These are phyloP conservation scores for Diplodia corticola DNA, from an alignment of 2,329 filamentous ascomycete genomes.

Conservation along the genomic window DNA sequence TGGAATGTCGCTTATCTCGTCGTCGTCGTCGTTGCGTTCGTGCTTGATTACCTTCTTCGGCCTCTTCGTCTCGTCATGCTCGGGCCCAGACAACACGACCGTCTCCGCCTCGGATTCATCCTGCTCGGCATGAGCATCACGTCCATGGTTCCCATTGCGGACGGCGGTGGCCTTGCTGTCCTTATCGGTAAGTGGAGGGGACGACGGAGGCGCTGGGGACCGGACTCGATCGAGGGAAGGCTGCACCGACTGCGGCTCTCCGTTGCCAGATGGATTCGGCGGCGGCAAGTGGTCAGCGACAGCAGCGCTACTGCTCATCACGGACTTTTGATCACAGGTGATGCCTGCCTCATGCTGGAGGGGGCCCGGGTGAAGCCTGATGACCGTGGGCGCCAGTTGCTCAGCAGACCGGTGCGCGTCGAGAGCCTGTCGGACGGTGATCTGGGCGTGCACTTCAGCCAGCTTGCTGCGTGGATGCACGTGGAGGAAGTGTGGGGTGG, in stretches of 20 bases:
- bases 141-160: conserved; percentile 24
- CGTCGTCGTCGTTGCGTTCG: conserved; percentile 39
- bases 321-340: conserved; percentile 22
- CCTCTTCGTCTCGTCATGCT: conserved; percentile 22
- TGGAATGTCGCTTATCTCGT: conserved; percentile 25
- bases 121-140: conserved; percentile 31
- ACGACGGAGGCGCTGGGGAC: conserved; percentile 19
- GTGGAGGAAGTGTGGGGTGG: neutral
- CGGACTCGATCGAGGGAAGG: conserved; percentile 20
- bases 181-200: conserved; percentile 22
- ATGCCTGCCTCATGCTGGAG: conserved; percentile 24
- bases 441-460: conserved; percentile 12
- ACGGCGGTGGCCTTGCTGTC: conserved; percentile 5
- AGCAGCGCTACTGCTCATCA: conserved; percentile 26
- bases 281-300: conserved; percentile 24
- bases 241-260: conserved; percentile 23
- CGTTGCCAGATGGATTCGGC: conserved; percentile 23
- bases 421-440: conserved; percentile 15
- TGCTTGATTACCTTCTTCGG: conserved; percentile 41
- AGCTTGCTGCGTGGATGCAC: conserved; percentile 9
- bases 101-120: conserved; percentile 54
- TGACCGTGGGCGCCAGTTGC: conserved; percentile 21
- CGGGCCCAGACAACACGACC: conserved; percentile 43
- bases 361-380: conserved; percentile 18
- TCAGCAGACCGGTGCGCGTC: conserved; percentile 24